Conservation (phyloP, 2,329 filamentous ascomycete genomes). For the Botrytis sinoallii region DNA sequence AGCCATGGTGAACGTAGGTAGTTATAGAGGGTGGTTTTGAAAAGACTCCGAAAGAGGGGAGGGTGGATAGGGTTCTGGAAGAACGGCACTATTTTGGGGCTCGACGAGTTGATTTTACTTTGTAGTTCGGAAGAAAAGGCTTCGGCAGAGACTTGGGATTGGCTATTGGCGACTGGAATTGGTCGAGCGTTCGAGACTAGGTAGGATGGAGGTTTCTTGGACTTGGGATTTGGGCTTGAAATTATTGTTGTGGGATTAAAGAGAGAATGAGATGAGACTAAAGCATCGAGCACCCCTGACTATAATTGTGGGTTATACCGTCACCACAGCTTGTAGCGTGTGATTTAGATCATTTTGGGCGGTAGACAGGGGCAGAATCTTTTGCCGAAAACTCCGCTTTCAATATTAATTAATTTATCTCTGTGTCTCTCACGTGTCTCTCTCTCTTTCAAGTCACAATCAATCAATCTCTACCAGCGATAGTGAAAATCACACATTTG, state of each 20-base stretch:
- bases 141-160: not conserved
- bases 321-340: not conserved
- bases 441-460: not conserved
- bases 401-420: not conserved
- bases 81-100: not conserved
- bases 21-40: not conserved
- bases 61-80: not conserved
- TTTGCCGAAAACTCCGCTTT: not conserved
- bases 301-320: not conserved
- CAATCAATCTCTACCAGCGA: not conserved
- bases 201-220: not conserved
- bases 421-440: not conserved
- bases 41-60: not conserved
- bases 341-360: not conserved
- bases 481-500: not conserved
- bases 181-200: not conserved
- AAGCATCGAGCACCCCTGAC: not conserved
- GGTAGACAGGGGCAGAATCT: not conserved
- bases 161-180: not conserved
- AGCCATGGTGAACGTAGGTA: slow-evolving; percentile 42
- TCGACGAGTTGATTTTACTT: not conserved
- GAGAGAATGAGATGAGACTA: not conserved
- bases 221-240: not conserved
- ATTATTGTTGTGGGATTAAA: not conserved
- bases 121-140: not conserved